Base-by-base conservation (phyloP, 2,329 filamentous ascomycete species). In the Aphanocladium album region DNA sequence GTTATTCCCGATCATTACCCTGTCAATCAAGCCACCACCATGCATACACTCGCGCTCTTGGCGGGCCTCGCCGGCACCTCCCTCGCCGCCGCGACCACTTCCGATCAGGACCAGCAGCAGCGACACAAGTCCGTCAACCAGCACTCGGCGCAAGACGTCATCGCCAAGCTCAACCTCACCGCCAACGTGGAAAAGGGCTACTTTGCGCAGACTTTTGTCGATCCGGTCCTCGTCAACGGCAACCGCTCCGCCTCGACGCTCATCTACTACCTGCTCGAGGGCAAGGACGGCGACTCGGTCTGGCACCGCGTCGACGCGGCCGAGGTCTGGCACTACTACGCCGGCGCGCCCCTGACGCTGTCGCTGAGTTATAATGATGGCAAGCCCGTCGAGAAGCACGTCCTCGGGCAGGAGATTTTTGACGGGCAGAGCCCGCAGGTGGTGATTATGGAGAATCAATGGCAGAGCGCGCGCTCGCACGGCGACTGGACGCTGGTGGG, bases 291-390 rank as follows among this genome's bases (percentile, higher is more conserved):
- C 0, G 64, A 73, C 25, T 83, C 80, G 2, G 67, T 75, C 56
- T 83, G 80, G 80, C 80, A 83, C 67, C 77, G 78, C 56, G 75
- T 80, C 54, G 78, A 81, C 60, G 76, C 77, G 2, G 76, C 70
- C 43, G 79, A 83, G 66, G 68, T 80, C 5, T 83, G 81, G 81
- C 81, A 83, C 65, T 76, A 79, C 69, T 83, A 83, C 53, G 80
- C 78, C 6, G 81, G 81, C 8, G 79, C 80, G 8, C 80, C 80
- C 0, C 66, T 83, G 52, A 73, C 68, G 12, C 67, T 83, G 8
- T 78, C 74, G 2, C 69, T 82, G 1, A 79, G 78, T 1, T 67
- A 62, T 19, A 68, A 82, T 53, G 73, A 82, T 58, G 79, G 79
- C 1, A 69, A 11, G 43, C 41, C 56, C 5, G 23, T 57, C 21